Conservation (phyloP, 495 filamentous ascomycete genomes). For the Penicillium nucicola region DNA sequence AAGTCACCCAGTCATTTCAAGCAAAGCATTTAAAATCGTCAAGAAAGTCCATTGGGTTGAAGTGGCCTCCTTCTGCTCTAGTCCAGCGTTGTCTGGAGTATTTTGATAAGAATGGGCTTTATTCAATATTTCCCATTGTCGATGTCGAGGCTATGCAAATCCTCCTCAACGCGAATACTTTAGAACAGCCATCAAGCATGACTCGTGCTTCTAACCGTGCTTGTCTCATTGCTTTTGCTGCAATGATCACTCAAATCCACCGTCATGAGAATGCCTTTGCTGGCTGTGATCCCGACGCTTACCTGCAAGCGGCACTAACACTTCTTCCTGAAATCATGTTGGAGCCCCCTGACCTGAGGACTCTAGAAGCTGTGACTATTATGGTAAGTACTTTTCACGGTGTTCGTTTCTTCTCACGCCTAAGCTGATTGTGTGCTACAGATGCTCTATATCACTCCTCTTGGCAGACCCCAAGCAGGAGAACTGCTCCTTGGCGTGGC, state of each 20-base stretch:
- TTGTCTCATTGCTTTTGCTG: conserved; percentile 25
- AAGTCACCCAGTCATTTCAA: conserved; percentile 12
- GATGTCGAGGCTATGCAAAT: conserved; percentile 13
- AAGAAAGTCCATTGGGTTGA: conserved; percentile 1
- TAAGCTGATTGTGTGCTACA: conserved; percentile 1
- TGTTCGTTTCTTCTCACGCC: background rate
- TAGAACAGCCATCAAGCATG: conserved; percentile 7
- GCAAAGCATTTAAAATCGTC: background rate
- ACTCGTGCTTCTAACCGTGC: conserved; percentile 15
- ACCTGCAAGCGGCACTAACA: conserved; percentile 17
- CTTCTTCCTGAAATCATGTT: conserved; percentile 21
- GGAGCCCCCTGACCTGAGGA: conserved; percentile 18
- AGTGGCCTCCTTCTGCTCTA: conserved; percentile 17
- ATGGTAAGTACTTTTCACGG: conserved; percentile 13
- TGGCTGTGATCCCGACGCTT: conserved; percentile 20
- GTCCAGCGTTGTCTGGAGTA: conserved; percentile 21
- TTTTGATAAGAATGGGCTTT: conserved; percentile 17
- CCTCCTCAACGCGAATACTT: conserved; percentile 14
- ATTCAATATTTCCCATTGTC: conserved; percentile 26
- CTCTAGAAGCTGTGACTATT: conserved; percentile 22
- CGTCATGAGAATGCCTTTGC: conserved; percentile 19
- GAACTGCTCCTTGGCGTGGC: conserved; percentile 21
- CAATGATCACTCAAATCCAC: conserved; percentile 24
- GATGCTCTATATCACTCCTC: conserved; percentile 20
- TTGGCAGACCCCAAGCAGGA: conserved; percentile 19